A percentile compares a stretch with the other conserved stretches of the same genome.
phyloP scores from a whole-genome alignment of 2,329 filamentous ascomycete species.

The Cladosporium sp. region DNA sequence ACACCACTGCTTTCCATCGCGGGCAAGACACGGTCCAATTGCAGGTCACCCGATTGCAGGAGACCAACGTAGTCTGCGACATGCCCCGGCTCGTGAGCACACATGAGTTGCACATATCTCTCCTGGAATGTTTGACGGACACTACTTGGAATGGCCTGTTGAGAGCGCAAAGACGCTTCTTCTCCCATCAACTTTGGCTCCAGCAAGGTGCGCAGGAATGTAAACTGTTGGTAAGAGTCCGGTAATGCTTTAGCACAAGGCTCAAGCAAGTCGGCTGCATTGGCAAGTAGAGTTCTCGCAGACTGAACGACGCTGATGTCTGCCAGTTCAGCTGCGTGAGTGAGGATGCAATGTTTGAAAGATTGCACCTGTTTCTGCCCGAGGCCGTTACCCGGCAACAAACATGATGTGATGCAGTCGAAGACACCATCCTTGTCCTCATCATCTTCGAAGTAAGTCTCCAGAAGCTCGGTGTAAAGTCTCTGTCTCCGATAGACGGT shows the following conservation, averaged over 20 bases:
- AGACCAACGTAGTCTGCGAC: constrained; percentile 79
- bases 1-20: constrained; percentile 85
- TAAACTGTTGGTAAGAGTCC: constrained; percentile 62
- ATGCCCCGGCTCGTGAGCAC: constrained; percentile 72
- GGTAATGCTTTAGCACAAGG: constrained; percentile 58
- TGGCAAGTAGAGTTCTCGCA: constrained; percentile 59
- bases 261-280: constrained; percentile 62
- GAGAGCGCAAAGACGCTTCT: constrained; percentile 27
- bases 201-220: constrained; percentile 71
- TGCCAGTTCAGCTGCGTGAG: constrained; percentile 62
- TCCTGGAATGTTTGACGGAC: constrained; percentile 59
- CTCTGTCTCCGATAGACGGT: constrained; percentile 75
- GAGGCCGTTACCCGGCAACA: constrained; percentile 60
- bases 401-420: constrained; percentile 68
- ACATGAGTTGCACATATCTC: constrained; percentile 86
- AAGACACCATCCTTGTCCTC: constrained; percentile 73
- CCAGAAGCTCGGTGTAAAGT: constrained; percentile 71
- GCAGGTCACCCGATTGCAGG: constrained; percentile 71
- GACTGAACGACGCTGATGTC: constrained; percentile 61
- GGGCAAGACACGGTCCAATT: constrained; percentile 74
- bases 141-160: constrained; percentile 18
- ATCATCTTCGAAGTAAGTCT: constrained; percentile 79
- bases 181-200: constrained; percentile 48
- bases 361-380: constrained; percentile 67
- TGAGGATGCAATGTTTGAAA: constrained; percentile 61